Evolutionary conservation across 208 protist species (phyloP).

Genomic region (Leishmania aethiopica): DNA sequence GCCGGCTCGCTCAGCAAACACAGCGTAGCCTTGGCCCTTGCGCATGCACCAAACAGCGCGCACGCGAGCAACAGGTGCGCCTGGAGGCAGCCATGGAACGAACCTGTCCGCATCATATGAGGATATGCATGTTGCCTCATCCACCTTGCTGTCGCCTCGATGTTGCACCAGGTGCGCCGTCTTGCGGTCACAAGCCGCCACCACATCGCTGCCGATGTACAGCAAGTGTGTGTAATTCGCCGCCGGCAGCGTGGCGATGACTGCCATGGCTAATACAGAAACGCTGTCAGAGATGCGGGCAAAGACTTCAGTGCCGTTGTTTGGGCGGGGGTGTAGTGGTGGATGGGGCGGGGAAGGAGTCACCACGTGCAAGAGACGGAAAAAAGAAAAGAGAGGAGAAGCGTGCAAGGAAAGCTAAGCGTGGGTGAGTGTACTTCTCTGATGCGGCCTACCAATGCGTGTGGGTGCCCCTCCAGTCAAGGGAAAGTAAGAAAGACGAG

Average conservation of each 20-base stretch:
- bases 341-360: not conserved
- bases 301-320: not conserved
- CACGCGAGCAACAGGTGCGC: constrained; percentile 3
- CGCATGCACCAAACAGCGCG: constrained; percentile 24
- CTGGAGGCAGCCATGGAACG: constrained; percentile 53
- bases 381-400: not conserved
- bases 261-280: constrained; percentile 19
- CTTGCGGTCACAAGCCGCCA: constrained; percentile 47
- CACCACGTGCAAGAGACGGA: not conserved
- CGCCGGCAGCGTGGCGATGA: constrained; percentile 46
- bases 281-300: not conserved
- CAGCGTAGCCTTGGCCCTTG: constrained; percentile 12
- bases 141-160: constrained; percentile 4
- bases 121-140: constrained; percentile 27
- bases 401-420: not conserved
- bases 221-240: constrained; percentile 51
- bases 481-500: not conserved
- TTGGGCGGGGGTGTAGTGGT: not conserved
- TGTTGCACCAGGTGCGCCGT: constrained; percentile 39
- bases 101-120: constrained; percentile 33
- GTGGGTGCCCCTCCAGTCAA: not conserved
- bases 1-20: constrained; percentile 17
- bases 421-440: not conserved
- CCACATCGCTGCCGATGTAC: constrained; percentile 28
- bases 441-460: not conserved